These are phyloP conservation scores for Sphagnurus paluster DNA, from an alignment of 1,284 basidiomycete genomes.

Conservation along the genomic window DNA sequence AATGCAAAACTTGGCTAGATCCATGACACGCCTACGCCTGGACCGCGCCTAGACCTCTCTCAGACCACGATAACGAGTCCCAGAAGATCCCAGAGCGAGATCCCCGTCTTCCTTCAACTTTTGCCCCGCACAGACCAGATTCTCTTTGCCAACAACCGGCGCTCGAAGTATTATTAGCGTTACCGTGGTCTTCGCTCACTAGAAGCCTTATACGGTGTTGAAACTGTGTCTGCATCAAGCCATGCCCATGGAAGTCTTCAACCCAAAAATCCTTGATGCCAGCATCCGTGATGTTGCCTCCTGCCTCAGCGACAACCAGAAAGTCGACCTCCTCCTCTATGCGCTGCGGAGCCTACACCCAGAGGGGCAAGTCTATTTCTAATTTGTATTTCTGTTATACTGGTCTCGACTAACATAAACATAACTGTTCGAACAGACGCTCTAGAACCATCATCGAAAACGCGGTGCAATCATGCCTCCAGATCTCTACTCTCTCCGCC, in stretches of 20 bases:
- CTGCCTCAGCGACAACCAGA: constrained; percentile 59
- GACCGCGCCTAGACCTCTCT: no score
- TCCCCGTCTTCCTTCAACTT: no score
- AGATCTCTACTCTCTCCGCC: constrained; percentile 52
- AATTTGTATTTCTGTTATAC: constrained; percentile 7
- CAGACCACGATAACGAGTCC: no score
- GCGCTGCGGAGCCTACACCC: constrained; percentile 54
- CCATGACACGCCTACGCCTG: no score
- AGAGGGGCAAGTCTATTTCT: constrained; percentile 38
- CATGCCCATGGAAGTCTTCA: constrained; percentile 56
- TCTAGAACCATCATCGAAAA: constrained; percentile 70
- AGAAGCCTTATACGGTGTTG: not conserved
- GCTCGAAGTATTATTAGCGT: not conserved
- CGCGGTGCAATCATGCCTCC: constrained; percentile 68
- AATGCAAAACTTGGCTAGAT: no score
- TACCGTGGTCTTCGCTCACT: constrained; percentile 1
- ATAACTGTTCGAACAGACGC: constrained; percentile 31
- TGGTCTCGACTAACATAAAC: constrained; percentile 10
- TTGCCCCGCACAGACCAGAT: no score
- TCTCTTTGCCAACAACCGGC: not conserved
- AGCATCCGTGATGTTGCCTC: constrained; percentile 64
- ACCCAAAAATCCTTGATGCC: constrained; percentile 70
- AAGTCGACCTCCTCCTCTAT: constrained; percentile 64
- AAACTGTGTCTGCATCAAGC: not conserved
- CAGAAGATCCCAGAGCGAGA: no score